These are phyloP conservation scores for Malus hybrid DNA, from an alignment of 331 rosid species.

Conservation along the genomic window DNA sequence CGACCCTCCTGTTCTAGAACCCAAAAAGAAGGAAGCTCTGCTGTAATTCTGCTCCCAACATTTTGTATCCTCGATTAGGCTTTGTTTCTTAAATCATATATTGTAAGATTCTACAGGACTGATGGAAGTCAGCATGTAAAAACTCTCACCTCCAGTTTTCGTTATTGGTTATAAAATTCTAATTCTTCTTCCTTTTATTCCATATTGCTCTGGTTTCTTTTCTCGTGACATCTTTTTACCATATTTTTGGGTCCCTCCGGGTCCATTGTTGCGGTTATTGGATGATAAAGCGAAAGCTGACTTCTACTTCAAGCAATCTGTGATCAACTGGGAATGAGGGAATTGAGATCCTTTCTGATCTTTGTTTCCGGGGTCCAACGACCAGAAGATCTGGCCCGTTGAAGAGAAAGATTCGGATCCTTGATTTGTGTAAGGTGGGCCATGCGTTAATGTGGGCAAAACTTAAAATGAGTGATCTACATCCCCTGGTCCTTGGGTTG, in stretches of 20 bases:
- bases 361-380: no score
- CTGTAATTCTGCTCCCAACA: not conserved
- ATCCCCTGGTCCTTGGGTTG: no score
- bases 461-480: no score
- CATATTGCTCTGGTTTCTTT: not conserved
- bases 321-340: not conserved
- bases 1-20: constrained; percentile 88
- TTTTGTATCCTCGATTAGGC: not conserved
- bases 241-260: not conserved
- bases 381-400: no score
- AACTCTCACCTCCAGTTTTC: not conserved
- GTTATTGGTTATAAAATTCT: not conserved
- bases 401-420: no score
- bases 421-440: no score
- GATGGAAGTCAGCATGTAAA: not conserved
- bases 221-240: not conserved
- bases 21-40: constrained; percentile 55
- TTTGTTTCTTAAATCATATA: not conserved
- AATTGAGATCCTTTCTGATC: no score
- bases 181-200: not conserved
- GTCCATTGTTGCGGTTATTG: not conserved
- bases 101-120: not conserved
- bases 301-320: not conserved
- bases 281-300: not conserved
- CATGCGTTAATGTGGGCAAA: no score